Evolutionary conservation across 768 basidiomycete genomes (phyloP), one percentile per base, ranked within the genome.

Genomic region (Albatrellus ellisii): DNA sequence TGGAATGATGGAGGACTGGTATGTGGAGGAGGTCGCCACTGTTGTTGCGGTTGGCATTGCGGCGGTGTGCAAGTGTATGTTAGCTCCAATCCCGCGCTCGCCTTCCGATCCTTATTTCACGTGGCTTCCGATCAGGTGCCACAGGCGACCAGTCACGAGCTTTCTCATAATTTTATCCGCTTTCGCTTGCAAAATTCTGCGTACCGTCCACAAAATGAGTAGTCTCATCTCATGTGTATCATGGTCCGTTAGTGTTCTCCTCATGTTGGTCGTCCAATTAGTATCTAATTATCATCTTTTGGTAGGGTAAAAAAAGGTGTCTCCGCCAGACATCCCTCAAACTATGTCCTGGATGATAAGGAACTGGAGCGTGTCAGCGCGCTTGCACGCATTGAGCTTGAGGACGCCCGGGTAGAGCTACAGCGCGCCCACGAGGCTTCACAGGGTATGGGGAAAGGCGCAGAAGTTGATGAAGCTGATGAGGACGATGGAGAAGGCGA

Each of bases 311-410:
- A 77, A 48, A 72, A 84, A 41, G 92, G 95, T 7, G 73, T 77
- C 14, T 67, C 92, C 2, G 65, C 69, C 3, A 70, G 69, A 35
- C 72, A 90, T 50, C 94, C 95, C 2, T 62, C 66, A 55, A 89
- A 85, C 65, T 98, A 98, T 60, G 70, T 83, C 39, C 76, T 98
- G 24, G 89, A 95, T 54, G 87, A 92, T 54, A 64, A 74, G 39
- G 95, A 99, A 61, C 68, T 98, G 10, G 77, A 83, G 55, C 77
- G 95, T 20, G 87, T 98, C 38, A 89, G 88, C 50, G 70, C 79
- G 17, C 71, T 99, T 20, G 89, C 91, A 11, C 65, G 77, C 40
- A 83, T 90, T 44, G 83, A 91, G 55, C 73, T 94, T 24, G 90
- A 94, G 49, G 89, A 91, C 66, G 91, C 91, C 7, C 77, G 78